Evolutionary conservation across 148 eudicot genomes (phyloP), one percentile per base, ranked within the genome.

Genomic region (Nepenthes mirabilis): DNA sequence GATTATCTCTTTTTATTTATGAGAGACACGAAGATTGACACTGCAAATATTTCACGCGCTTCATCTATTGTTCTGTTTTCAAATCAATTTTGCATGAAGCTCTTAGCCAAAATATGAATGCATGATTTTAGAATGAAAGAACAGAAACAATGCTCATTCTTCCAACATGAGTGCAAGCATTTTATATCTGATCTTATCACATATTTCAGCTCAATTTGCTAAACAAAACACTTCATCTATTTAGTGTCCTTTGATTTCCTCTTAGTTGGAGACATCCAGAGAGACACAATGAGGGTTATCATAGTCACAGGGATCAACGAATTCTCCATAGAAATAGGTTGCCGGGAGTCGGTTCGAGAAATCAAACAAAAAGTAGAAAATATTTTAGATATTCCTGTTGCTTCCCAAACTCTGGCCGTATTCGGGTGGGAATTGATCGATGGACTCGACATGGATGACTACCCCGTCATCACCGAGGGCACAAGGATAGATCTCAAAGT

Each of bases 361-460:
- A 88, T 88, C 53, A 91, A 91, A 74, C 79, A 74, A 14, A 85
- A 70, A 64, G 72, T 88, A 1, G 64, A 79, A 55, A 66, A 79
- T 23, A 64, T 70, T 33, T 65, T 80, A 36, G 80, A 79, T 9
- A 67, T 85, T 47, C 87, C 96, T 3, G 43, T 68, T 35, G 56
- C 65, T 52, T 75, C 83, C 56, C 96, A 85, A 68, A 79, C 75
- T 40, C 94, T 91, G 11, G 72, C 72, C 0, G 72, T 91, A 2
- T 59, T 73, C 5, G 98, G 87, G 32, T 77, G 79, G 71, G 98
- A 88, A 47, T 55, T 91, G 10, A 62, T 83, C 14, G 90, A 91
- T 67, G 96, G 86, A 43, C 87, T 91, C 5, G 90, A 82, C 68
- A 64, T 86, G 71, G 83, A 75, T 57, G 91, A 91, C 50, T 86